Evolutionary conservation across 1,139 yeast genomes (phyloP), one percentile per base, ranked within the genome.

Genomic region (Geotrichum australiense): DNA sequence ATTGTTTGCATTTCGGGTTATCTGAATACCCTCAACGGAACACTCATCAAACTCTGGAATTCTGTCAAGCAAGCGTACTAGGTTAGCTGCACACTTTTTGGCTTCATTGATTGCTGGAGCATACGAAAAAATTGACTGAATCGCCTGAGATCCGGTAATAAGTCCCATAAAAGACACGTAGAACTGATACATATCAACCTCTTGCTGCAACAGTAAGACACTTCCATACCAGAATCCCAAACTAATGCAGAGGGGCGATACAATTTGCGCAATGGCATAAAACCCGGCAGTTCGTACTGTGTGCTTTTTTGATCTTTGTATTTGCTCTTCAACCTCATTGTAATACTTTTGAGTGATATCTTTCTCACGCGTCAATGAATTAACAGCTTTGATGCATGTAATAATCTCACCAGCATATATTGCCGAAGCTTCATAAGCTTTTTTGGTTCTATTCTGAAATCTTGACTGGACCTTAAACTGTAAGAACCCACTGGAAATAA

Each of bases 91-190:
- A 0, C 95, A 95, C 25, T 56, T 55, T 30, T 53, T 54, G 30
- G 67, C 68, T 47, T 62, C 58, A 24, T 65, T 64, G 60, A 64
- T 59, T 53, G 94, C 95, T 4, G 89, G 82, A 32, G 94, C 94
- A 63, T 84, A 86, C 78, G 86, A 84, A 52, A 86, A 67, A 50
- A 85, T 94, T 2, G 94, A 79, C 51, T 86, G 89, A 50, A 89
- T 87, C 46, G 82, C 80, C 6, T 94, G 89, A 26, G 87, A 68
- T 5, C 95, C 95, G 56, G 82, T 82, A 7, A 86, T 82, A 1
- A 94, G 79, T 44, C 61, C 54, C 46, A 58, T 55, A 43, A 63
- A 63, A n/a, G 66, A 63, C 21, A 62, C 65, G 35, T 60, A 63
- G 52, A 62, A 63, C 41, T 56, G 58, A 46, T 56, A 53, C 11